Base-by-base conservation (phyloP, 805 yeast genomes). In the Saturnispora besseyi region DNA sequence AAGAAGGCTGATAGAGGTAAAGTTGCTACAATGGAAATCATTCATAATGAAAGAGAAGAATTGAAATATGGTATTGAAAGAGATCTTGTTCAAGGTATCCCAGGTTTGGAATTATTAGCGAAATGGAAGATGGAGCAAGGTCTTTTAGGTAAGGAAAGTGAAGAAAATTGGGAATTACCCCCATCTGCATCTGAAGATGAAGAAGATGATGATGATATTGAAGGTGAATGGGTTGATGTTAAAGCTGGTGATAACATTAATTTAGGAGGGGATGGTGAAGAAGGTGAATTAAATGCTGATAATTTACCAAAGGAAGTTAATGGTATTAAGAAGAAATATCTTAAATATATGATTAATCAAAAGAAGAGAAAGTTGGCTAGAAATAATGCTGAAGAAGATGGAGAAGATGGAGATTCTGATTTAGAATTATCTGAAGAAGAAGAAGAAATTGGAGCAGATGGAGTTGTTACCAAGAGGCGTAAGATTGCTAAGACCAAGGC, bases 1-100 rank as follows among this genome's bases (percentile, higher is more conserved):
- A 75, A 78, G 49, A 76, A 82, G 58, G 89, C 88, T 62, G 98
- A 93, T 64, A 78, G 99, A 64, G 99, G 99, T 63, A 91, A 93
- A 69, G 71, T 74, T 24, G 98, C 96, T 8, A 75, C 95, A 15
- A 84, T 90, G 79, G 93, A 79, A 51, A 55, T 91, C 52, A 85
- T 83, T 57, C 73, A 75, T 28, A 82, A 77, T 48, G 62, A 61
- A 36, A 75, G 79, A 55, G 70, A 71, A 29, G 75, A 74, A 21
- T 50, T 70, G 55, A 81, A 82, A 36, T 90, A 76, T 57, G 97
- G 97, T 75, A 80, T 79, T 47, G 95, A 89, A 57, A 66, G 72
- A 40, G 70, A 73, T 40, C 74, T 74, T 38, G 75, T 76, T 24
- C 78, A 79, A n/a, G 81, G 87, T 40, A 85, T 93, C 66, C 95